Base-by-base conservation (phyloP, 1,284 basidiomycete genomes). In the Stygiomarasmius scandens region DNA sequence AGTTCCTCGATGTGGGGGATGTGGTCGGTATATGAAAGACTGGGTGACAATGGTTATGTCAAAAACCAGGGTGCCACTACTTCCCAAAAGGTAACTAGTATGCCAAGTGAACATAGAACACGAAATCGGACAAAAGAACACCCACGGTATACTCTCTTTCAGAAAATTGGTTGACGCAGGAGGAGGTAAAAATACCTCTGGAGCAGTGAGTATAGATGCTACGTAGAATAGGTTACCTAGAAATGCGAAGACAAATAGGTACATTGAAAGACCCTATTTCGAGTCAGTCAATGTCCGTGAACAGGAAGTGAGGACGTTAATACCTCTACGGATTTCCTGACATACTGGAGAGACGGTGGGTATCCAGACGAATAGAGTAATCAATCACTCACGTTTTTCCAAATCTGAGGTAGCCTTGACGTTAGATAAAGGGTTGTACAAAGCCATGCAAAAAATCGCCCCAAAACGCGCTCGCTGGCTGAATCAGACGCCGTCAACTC, bases 351-450 rank as follows among this genome's bases (percentile, higher is more conserved):
- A 51, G 19, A 51, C 27, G 56, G 56, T 57, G 44, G 56, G 36
- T 41, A 25, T n/a, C 49, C 19, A 32, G 46, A 24, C 12, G 27
- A n/a, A 16, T 16, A 41, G 38, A 52, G n/a, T 29, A 32, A 32
- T 3, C 23, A 10, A 56, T n/a, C 6, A 86, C 93, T 73, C 69
- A 96, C 94, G 67, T 97, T 97, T 74, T 95, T 96, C 95, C 95
- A 97, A 62, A 98, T 96, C 72, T 97, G 95, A 25, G 95, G 95
- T 66, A 97, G 75, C 52, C 95, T 85, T 2, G 91, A 93, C 4
- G 95, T 96, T 24, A 98, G 76, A 72, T 98, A 98, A 20, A 96
- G 76, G 0, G 87, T 92, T 1, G 95, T 94, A 69, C 95, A 97
- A 25, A 89, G 69, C 95, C 95, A 98, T 6, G 96, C 94, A 55